A percentile compares a stretch with the other conserved stretches of the same genome.
phyloP scores from a whole-genome alignment of 2,329 filamentous ascomycete species.

The Clarireedia homoeocarpa region DNA sequence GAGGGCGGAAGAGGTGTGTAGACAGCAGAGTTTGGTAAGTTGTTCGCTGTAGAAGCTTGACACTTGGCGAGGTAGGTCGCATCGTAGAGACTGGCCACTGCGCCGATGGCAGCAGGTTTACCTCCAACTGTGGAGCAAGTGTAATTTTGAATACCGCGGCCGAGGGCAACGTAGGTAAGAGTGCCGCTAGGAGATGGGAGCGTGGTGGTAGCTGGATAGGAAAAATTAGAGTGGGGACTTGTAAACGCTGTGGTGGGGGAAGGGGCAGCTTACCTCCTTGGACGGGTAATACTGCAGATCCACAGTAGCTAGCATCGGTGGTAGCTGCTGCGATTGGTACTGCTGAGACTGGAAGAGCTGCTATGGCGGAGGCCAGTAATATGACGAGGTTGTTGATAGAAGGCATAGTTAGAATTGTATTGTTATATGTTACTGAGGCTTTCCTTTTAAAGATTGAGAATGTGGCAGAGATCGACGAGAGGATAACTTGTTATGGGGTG shows the following conservation, averaged over 20 bases:
- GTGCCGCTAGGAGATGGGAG: slow-evolving; percentile 20
- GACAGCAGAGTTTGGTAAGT: slow-evolving; percentile 18
- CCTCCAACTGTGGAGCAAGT: slow-evolving; percentile 21
- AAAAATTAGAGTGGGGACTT: neutral
- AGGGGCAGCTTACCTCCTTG: neutral
- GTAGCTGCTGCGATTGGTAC: neutral
- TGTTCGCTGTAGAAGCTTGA: slow-evolving; percentile 10
- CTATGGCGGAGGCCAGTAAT: neutral
- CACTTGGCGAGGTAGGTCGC: slow-evolving; percentile 21
- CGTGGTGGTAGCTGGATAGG: slow-evolving; percentile 16
- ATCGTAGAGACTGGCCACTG: slow-evolving; percentile 28
- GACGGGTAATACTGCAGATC: neutral
- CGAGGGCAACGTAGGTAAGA: slow-evolving; percentile 26
- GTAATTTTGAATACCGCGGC: slow-evolving; percentile 30
- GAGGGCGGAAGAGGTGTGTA: slow-evolving; percentile 12
- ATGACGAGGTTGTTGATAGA: too few relatives aligned
- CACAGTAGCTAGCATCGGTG: neutral
- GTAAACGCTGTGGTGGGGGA: neutral
- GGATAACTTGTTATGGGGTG: too few relatives aligned
- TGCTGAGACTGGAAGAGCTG: neutral
- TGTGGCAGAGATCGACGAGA: too few relatives aligned
- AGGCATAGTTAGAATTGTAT: too few relatives aligned
- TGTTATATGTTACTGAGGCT: too few relatives aligned
- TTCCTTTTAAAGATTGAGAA: too few relatives aligned
- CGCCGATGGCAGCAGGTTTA: slow-evolving; percentile 20